Evolutionary conservation across 225 moss, liverwort and hornwort genomes (phyloP).

Genomic region (Thuidium tamariscinum): DNA sequence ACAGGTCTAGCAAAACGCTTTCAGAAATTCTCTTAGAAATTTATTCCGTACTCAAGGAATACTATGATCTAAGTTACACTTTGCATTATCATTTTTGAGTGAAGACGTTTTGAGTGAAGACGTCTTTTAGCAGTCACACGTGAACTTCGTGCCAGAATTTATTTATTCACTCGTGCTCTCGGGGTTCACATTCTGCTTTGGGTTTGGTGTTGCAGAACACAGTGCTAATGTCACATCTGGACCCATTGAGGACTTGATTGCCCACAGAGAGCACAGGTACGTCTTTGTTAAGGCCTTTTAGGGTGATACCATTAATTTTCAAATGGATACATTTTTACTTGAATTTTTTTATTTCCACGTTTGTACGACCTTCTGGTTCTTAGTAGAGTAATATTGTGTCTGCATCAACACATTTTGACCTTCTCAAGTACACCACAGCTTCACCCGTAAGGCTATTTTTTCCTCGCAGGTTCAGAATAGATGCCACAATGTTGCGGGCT

Average conservation of each 20-base stretch:
- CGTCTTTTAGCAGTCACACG: background rate
- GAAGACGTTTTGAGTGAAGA: background rate
- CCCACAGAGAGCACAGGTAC: slow-evolving; percentile 96
- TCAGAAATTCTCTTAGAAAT: background rate
- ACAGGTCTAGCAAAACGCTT: slow-evolving; percentile 43
- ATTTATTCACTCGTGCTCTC: background rate
- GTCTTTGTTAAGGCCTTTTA: background rate
- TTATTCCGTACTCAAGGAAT: background rate
- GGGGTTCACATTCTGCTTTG: slow-evolving; percentile 4
- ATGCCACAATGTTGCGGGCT: slow-evolving; percentile 56
- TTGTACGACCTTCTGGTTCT: background rate
- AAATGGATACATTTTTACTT: background rate
- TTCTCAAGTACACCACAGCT: background rate
- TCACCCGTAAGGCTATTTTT: background rate
- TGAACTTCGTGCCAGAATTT: background rate
- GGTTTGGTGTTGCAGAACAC: slow-evolving; percentile 25
- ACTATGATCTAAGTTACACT: background rate
- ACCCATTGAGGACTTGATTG: slow-evolving; percentile 93
- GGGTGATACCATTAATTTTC: background rate
- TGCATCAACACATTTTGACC: background rate
- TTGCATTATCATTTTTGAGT: background rate
- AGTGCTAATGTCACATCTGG: slow-evolving; percentile 73
- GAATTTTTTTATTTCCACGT: background rate
- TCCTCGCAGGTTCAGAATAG: slow-evolving; percentile 71
- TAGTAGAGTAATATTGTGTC: background rate